Base-by-base conservation (phyloP, 441 rosid genomes). In the Brassica balearica region DNA sequence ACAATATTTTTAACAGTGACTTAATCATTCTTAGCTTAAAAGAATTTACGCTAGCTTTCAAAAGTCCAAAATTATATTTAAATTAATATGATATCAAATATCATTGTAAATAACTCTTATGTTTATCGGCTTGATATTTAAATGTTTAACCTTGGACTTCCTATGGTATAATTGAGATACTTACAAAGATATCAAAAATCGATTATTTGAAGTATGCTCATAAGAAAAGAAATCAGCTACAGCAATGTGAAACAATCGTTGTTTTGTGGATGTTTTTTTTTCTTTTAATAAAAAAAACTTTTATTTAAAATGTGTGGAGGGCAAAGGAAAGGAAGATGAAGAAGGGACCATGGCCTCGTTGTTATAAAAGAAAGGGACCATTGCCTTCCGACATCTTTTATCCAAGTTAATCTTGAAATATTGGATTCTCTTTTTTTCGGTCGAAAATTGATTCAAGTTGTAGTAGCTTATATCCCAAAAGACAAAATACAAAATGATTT, bases 291-390 rank as follows among this genome's bases (percentile, higher is more conserved):
- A 8, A 17, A 17, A 55, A 15, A 7, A 53, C 19, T 15, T 53
- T 55, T 12, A 17, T 56, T 56, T 56, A 17, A 8, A 56, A 56
- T 56, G 61, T 19, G 61, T 56, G 61, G 27, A 56, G 5, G 59
- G 19, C 0, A 56, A 56, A 19, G 25, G 25, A 55, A 55, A 19
- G 25, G 25, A 55, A 55, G 61, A 55, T 55, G 61, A 55, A 53
- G 8, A 56, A 17, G 61, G 61, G 61, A 56, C 61, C 61, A 56
- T 19, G 12, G 12, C 61, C 61, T 56, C 25, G 61, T 56, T 56
- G 61, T 56, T 56, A 14, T 56, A 56, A 17, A 56, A 56, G 58
- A 56, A 56, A 56, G 61, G 61, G 61, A 56, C 61, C 61, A 56
- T 56, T 56, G 27, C 61, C 61, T 3, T 56, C 61, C 61, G 61